A percentile compares a stretch with the other conserved stretches of the same genome.
Evolutionary conservation across 2,329 filamentous ascomycete genomes (phyloP).

Genomic region (Neofusicoccum ribis): DNA sequence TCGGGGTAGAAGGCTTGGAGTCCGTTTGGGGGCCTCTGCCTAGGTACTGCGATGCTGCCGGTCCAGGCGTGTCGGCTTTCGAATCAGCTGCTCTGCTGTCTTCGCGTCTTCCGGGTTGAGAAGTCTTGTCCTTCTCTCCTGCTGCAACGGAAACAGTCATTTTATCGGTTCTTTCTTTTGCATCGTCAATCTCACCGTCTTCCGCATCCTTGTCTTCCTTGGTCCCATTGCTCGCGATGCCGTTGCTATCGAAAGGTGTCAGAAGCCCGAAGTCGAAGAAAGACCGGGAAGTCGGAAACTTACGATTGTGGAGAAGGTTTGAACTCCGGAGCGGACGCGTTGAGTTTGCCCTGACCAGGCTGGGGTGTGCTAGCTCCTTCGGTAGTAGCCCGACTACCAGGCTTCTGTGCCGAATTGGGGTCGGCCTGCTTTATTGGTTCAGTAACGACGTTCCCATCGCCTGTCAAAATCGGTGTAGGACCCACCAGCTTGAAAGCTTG

Average conservation of each 20-base stretch:
- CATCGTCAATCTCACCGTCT: slow-evolving; percentile 72
- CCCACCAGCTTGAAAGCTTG: slow-evolving; percentile 71
- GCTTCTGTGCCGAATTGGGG: slow-evolving; percentile 22
- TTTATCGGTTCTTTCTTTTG: slow-evolving; percentile 33
- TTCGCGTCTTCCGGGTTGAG: not conserved
- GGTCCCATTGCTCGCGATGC: slow-evolving; percentile 32
- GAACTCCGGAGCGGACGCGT: slow-evolving; percentile 64
- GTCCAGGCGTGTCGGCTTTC: slow-evolving; percentile 6
- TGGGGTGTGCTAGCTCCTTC: slow-evolving; percentile 43
- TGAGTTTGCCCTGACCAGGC: slow-evolving; percentile 47
- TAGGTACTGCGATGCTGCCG: not conserved
- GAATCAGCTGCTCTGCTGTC: slow-evolving; percentile 11
- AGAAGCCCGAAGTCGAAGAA: not conserved
- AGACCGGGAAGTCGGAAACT: not conserved
- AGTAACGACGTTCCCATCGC: not conserved
- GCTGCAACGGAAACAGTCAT: slow-evolving; percentile 23
- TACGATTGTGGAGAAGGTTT: slow-evolving; percentile 48
- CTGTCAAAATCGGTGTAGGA: slow-evolving; percentile 11
- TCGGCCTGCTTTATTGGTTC: slow-evolving; percentile 3
- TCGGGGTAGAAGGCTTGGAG: slow-evolving; percentile 29
- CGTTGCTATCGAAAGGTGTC: slow-evolving; percentile 27
- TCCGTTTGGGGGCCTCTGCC: slow-evolving; percentile 6
- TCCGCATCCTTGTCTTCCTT: slow-evolving; percentile 57
- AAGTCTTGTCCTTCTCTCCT: not conserved
- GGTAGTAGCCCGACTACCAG: slow-evolving; percentile 34